These are phyloP conservation scores for Penicillium egyptiacum DNA, from an alignment of 495 filamentous ascomycete genomes.

Conservation along the genomic window DNA sequence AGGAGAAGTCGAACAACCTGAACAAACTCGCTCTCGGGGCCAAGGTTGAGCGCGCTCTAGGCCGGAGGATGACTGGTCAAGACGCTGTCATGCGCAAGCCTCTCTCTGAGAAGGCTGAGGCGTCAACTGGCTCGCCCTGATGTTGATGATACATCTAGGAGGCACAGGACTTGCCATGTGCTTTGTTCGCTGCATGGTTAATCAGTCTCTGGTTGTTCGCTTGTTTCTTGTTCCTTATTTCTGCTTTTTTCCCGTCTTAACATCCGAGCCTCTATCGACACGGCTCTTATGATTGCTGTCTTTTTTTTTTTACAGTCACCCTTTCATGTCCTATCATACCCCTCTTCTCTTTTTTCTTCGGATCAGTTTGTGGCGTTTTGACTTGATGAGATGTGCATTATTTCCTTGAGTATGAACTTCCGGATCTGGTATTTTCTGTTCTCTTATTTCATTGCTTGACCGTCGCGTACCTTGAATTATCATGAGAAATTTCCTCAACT, in stretches of 20 bases:
- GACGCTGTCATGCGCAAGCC: conserved; percentile 81
- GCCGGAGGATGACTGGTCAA: conserved; percentile 83
- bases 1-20: conserved; percentile 81
- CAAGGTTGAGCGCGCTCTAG: conserved; percentile 90
- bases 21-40: conserved; percentile 89
- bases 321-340: conserved; percentile 26
- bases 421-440: conserved; percentile 10
- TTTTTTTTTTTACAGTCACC: conserved; percentile 2
- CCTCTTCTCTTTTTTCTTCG: conserved; percentile 15
- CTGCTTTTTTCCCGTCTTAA: conserved; percentile 10
- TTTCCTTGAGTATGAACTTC: conserved; percentile 8
- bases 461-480: conserved; percentile 6
- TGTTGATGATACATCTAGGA: neutral
- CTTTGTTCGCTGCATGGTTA: neutral
- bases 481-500: conserved; percentile 1
- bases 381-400: conserved; percentile 23
- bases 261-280: conserved; percentile 1
- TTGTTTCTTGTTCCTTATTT: conserved; percentile 11
- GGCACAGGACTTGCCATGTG: neutral
- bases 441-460: neutral
- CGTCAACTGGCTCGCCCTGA: conserved; percentile 29
- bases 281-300: conserved; percentile 18
- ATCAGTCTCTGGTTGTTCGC: conserved; percentile 3
- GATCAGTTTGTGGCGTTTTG: conserved; percentile 16
- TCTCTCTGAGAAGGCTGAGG: conserved; percentile 49